Percentiles rank a stretch among this genome's conserved stretches.
Conservation (phyloP, 192 early-diverging fungal species). For the Coemansia umbellata region DNA sequence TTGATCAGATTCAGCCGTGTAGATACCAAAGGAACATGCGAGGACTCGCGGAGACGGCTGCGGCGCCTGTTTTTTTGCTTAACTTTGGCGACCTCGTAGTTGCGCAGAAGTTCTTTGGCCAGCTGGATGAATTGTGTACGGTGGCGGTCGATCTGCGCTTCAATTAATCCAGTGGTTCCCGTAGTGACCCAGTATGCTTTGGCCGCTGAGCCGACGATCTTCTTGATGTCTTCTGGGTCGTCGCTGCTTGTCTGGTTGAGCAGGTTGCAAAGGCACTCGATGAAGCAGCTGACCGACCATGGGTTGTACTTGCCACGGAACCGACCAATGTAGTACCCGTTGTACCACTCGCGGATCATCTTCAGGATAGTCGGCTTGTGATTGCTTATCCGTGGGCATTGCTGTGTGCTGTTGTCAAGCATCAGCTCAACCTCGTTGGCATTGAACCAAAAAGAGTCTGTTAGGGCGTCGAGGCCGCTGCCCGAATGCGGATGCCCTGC, state of each 20-base stretch:
- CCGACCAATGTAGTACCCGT: slow-evolving; percentile 31
- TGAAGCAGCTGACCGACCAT: slow-evolving; percentile 40
- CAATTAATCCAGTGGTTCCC: slow-evolving; percentile 16
- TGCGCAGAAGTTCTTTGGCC: slow-evolving; percentile 9
- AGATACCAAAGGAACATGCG: background rate
- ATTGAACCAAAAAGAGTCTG: slow-evolving; percentile 38
- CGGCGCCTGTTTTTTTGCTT: background rate
- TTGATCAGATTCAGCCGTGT: slow-evolving; percentile 9
- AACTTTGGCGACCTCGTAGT: slow-evolving; percentile 8
- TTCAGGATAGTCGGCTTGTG: slow-evolving; percentile 19
- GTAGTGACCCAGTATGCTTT: slow-evolving; percentile 27
- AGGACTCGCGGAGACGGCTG: background rate
- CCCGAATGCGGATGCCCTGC: slow-evolving; percentile 20
- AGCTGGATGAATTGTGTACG: slow-evolving; percentile 6
- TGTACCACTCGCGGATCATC: slow-evolving; percentile 21
- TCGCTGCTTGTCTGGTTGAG: background rate
- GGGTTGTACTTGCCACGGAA: slow-evolving; percentile 48
- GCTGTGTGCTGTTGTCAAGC: slow-evolving; percentile 22
- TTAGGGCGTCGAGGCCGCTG: slow-evolving; percentile 24
- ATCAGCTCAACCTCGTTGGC: slow-evolving; percentile 21
- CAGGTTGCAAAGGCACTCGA: slow-evolving; percentile 16
- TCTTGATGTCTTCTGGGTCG: background rate
- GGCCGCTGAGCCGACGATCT: slow-evolving; percentile 5
- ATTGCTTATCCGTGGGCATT: background rate
- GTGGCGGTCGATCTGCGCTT: slow-evolving; percentile 17